Evolutionary conservation across 371 early-diverging fungal species (phyloP).

Genomic region (Mortierella sp.): DNA sequence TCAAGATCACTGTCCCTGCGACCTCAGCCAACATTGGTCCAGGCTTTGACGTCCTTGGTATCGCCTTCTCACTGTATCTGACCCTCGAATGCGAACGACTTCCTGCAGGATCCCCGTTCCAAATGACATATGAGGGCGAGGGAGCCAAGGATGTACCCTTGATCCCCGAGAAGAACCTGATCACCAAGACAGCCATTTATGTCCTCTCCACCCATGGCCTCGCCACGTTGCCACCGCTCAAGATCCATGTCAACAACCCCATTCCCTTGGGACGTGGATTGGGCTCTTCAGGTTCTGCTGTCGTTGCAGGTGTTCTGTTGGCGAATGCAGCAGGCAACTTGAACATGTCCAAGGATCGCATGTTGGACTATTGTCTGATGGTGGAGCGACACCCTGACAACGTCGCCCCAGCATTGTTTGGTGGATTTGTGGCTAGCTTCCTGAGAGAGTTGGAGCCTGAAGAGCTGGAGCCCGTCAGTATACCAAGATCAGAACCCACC

Average conservation of each 20-base stretch:
- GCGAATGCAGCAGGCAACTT: conserved; percentile 82
- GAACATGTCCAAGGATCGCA: conserved; percentile 70
- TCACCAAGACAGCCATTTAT: conserved; percentile 88
- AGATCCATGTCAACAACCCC: conserved; percentile 82
- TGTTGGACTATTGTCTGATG: conserved; percentile 88
- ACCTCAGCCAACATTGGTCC: conserved; percentile 98
- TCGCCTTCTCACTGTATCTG: conserved; percentile 87
- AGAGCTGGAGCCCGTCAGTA: conserved; percentile 60
- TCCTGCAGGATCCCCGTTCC: conserved; percentile 52
- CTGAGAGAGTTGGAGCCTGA: conserved; percentile 67
- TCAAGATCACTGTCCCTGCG: conserved; percentile 87
- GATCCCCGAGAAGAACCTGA: conserved; percentile 84
- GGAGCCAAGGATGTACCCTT: conserved; percentile 83
- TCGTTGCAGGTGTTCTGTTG: conserved; percentile 92
- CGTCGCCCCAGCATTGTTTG: conserved; percentile 91
- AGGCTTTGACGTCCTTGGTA: conserved; percentile 95
- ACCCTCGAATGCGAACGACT: conserved; percentile 63
- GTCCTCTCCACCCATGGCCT: conserved; percentile 79
- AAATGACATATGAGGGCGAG: conserved; percentile 83
- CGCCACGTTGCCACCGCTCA: conserved; percentile 66
- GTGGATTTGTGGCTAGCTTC: conserved; percentile 92
- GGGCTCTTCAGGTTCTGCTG: conserved; percentile 96
- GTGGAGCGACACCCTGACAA: conserved; percentile 98
- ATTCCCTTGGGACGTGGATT: conserved; percentile 97
- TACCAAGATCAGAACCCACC: conserved; percentile 68